Evolutionary conservation across 139 green algal species (phyloP).

Genomic region (Chlorella sp.): DNA sequence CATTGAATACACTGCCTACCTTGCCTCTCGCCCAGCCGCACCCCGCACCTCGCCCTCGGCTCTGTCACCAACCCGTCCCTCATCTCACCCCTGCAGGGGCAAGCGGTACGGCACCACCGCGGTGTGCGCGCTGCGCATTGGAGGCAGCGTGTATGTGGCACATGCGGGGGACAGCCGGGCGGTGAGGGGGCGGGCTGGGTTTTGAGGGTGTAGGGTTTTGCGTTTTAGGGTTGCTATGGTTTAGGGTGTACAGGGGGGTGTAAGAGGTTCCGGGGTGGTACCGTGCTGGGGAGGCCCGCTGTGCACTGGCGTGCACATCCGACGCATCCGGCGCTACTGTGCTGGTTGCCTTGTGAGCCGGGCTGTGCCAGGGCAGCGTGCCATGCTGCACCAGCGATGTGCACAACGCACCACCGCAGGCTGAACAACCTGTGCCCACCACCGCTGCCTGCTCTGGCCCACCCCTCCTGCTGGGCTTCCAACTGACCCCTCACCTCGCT

Average conservation of each 20-base stretch:
- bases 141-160: constrained; percentile 44
- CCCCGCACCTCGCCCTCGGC: neutral
- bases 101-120: constrained; percentile 57
- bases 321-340: neutral
- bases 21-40: neutral
- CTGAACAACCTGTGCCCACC: too few relatives aligned
- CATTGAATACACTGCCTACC: neutral
- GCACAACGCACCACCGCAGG: too few relatives aligned
- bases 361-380: neutral
- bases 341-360: neutral
- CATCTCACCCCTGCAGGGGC: neutral
- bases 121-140: constrained; percentile 48
- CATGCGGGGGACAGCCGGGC: constrained; percentile 39
- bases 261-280: too few relatives aligned
- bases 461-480: too few relatives aligned
- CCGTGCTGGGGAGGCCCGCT: neutral
- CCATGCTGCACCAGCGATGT: neutral
- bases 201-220: too few relatives aligned
- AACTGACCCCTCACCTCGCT: too few relatives aligned
- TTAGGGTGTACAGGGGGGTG: too few relatives aligned
- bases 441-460: too few relatives aligned
- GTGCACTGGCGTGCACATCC: neutral
- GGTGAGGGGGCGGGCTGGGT: neutral
- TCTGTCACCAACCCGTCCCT: neutral
- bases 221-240: too few relatives aligned